Evolutionary conservation across 768 basidiomycete species (phyloP).

Genomic region (Pleurotus salmoneostramineus): DNA sequence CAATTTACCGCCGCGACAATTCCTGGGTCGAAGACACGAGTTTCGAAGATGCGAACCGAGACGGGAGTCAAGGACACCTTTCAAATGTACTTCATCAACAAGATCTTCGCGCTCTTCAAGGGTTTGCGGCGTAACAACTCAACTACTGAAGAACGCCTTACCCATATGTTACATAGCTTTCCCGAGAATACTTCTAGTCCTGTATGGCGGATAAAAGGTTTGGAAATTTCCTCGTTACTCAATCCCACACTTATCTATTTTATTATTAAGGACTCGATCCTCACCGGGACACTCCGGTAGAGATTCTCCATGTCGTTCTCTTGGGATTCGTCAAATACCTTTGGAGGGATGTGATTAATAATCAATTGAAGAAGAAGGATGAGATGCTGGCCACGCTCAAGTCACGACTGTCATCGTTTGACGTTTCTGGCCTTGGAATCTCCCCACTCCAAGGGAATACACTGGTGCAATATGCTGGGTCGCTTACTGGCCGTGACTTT

Average conservation of each 20-base stretch:
- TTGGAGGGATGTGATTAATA: slow-evolving; percentile 34
- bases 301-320: slow-evolving; percentile 32
- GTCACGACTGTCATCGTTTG: slow-evolving; percentile 21
- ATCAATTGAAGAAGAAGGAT: slow-evolving; percentile 17
- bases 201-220: slow-evolving; percentile 24
- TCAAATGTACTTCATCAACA: slow-evolving; percentile 21
- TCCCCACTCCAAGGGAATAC: slow-evolving; percentile 22
- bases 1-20: slow-evolving; percentile 14
- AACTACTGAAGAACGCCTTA: slow-evolving; percentile 15
- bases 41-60: slow-evolving; percentile 17
- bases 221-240: too few relatives aligned
- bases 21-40: slow-evolving; percentile 13
- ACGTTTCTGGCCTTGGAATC: slow-evolving; percentile 28
- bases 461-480: slow-evolving; percentile 32
- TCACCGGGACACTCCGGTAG: slow-evolving; percentile 29
- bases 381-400: slow-evolving; percentile 20
- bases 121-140: background rate
- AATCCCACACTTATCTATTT: too few relatives aligned
- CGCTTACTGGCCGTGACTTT: slow-evolving; percentile 32
- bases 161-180: slow-evolving; percentile 7
- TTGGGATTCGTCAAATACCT: slow-evolving; percentile 41
- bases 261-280: slow-evolving; percentile 28
- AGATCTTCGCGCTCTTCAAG: slow-evolving; percentile 15
- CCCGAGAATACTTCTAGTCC: slow-evolving; percentile 25
- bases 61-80: slow-evolving; percentile 30